Evolutionary conservation across 139 green algal species (phyloP).

Genomic region (Chlorella sp.): DNA sequence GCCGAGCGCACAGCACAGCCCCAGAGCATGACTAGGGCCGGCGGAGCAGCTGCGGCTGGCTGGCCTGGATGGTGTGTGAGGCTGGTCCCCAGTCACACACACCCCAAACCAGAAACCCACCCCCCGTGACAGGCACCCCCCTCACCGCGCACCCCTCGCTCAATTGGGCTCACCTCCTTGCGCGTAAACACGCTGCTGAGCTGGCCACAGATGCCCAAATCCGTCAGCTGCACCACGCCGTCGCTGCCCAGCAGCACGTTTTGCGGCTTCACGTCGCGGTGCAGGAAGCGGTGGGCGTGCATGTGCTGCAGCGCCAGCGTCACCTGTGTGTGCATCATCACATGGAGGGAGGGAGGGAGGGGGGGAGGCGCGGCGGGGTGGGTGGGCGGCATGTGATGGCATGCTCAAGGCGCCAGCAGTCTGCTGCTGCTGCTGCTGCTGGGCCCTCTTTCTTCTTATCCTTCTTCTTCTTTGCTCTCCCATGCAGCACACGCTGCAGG

Average conservation of each 20-base stretch:
- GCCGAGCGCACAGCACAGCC: neutral
- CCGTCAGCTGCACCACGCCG: slow-evolving; percentile 3
- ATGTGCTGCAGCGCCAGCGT: slow-evolving; percentile 3
- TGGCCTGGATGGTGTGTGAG: too few relatives aligned
- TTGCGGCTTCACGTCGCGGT: slow-evolving; percentile 17
- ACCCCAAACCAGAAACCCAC: too few relatives aligned
- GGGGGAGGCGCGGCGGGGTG: too few relatives aligned
- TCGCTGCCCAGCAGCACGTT: slow-evolving; percentile 19
- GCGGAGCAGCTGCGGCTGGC: too few relatives aligned
- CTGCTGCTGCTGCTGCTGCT: neutral
- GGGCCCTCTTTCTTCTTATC: too few relatives aligned
- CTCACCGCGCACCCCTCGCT: too few relatives aligned
- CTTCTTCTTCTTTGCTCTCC: too few relatives aligned
- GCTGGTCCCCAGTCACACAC: too few relatives aligned
- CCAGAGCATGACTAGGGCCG: neutral
- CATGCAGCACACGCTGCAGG: too few relatives aligned
- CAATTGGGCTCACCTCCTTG: slow-evolving; percentile 8
- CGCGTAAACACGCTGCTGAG: neutral
- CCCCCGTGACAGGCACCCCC: too few relatives aligned
- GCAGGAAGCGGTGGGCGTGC: slow-evolving; percentile 12
- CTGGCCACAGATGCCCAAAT: slow-evolving; percentile 9
- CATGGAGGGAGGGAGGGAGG: neutral
- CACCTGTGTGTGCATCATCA: neutral
- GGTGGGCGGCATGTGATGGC: neutral
- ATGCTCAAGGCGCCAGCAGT: neutral